A percentile compares a stretch with the other conserved stretches of the same genome.
Evolutionary conservation across 2,329 filamentous ascomycete genomes (phyloP).

Genomic region (Nothophoma quercina): DNA sequence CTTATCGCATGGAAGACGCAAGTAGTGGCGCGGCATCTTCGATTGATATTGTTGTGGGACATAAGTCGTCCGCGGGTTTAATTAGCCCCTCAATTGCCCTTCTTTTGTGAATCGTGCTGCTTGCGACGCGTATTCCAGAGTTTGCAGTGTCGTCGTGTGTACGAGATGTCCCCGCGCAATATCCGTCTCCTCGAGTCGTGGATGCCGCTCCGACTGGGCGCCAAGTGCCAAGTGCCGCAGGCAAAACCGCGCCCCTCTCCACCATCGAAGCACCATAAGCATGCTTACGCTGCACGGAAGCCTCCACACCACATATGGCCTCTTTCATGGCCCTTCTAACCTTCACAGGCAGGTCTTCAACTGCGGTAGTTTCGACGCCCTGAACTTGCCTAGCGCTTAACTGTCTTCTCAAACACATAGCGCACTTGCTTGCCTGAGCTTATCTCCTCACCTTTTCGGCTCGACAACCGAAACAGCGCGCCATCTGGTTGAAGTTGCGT

Average conservation of each 20-base stretch:
- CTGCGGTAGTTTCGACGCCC: conserved; percentile 13
- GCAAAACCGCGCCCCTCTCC: conserved; percentile 8
- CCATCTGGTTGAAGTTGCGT: conserved; percentile 9
- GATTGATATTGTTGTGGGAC: neutral
- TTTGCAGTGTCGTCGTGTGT: neutral
- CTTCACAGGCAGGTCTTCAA: conserved; percentile 22
- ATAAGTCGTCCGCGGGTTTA: neutral
- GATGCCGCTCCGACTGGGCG: conserved; percentile 18
- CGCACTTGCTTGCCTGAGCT: conserved; percentile 21
- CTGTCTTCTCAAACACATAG: conserved; percentile 24
- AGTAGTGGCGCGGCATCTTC: conserved; percentile 13
- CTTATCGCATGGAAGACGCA: conserved; percentile 15
- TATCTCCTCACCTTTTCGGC: conserved; percentile 26
- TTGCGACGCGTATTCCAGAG: neutral
- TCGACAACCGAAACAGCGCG: conserved; percentile 10
- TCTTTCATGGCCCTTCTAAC: conserved; percentile 10
- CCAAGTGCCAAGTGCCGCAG: conserved; percentile 11
- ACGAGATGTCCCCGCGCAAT: conserved; percentile 2
- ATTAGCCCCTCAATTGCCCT: neutral
- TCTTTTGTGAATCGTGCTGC: neutral
- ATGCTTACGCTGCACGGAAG: conserved; percentile 13
- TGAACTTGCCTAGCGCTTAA: neutral
- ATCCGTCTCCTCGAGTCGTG: neutral
- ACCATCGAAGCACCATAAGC: conserved; percentile 16
- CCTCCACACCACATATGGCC: conserved; percentile 14